phyloP scores from a whole-genome alignment of 345 rosid species.

The Excoecaria cochinchinensis region DNA sequence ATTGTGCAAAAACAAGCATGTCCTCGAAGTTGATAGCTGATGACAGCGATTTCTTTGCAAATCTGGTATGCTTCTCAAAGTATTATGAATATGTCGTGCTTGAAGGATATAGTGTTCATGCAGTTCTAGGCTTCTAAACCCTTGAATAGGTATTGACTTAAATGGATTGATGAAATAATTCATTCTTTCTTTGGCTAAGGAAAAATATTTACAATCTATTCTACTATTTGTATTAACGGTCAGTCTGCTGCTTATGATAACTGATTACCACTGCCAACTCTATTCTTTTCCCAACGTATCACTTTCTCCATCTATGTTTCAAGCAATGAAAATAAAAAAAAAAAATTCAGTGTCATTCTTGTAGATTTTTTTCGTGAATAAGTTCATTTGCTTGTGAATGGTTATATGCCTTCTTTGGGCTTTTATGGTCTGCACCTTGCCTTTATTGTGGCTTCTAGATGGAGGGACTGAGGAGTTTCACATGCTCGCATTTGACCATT shows the following conservation, averaged over 20 bases:
- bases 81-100: background rate
- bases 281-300: background rate
- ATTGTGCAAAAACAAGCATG: conserved; percentile 98
- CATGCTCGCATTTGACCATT: background rate
- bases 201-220: background rate
- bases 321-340: background rate
- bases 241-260: background rate
- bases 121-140: background rate
- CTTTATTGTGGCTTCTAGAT: background rate
- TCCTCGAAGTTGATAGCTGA: conserved; percentile 91
- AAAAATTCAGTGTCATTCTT: background rate
- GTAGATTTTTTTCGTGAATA: background rate
- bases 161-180: background rate
- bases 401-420: background rate
- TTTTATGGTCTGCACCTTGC: background rate
- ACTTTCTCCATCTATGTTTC: background rate
- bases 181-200: background rate
- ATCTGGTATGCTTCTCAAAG: conserved; percentile 52
- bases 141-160: background rate
- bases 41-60: conserved; percentile 92
- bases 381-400: background rate
- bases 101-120: background rate
- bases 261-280: background rate
- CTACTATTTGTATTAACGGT: background rate
- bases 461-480: background rate